Percentiles rank a stretch among this genome's conserved stretches.
Conservation (phyloP, 2,329 filamentous ascomycete species). For the Penicillium sp. region DNA sequence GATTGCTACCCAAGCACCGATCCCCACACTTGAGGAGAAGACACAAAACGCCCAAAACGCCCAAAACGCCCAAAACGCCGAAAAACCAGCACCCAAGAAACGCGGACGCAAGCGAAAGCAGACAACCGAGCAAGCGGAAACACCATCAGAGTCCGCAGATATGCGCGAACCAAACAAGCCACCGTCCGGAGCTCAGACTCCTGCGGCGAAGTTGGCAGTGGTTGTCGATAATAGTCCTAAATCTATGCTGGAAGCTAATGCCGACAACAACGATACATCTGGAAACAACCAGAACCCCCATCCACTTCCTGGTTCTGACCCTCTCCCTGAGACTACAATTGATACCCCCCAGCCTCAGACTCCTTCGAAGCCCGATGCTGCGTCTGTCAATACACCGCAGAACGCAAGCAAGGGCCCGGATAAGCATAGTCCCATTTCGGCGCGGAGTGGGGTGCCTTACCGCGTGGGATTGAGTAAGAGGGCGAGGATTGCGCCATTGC, state of each 20-base stretch:
- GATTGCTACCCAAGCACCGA: not conserved
- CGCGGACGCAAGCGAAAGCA: constrained; percentile 44
- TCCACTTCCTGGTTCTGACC: not conserved
- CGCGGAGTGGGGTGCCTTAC: constrained; percentile 40
- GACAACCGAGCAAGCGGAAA: constrained; percentile 22
- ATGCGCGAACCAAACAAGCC: not conserved
- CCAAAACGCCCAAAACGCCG: not conserved
- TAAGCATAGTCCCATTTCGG: constrained; percentile 43
- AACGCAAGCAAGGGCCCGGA: constrained; percentile 27
- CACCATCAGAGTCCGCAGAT: not conserved
- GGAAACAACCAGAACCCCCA: not conserved
- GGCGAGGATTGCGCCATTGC: constrained; percentile 48
- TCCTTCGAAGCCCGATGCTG: not conserved
- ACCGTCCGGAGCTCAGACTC: not conserved
- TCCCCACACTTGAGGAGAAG: not conserved
- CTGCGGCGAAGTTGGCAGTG: not conserved
- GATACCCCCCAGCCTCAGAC: constrained; percentile 7
- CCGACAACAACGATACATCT: not conserved
- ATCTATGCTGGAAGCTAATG: not conserved
- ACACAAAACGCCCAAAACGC: not conserved
- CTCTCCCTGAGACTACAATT: not conserved
- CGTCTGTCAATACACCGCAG: not conserved
- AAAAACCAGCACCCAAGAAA: constrained; percentile 37
- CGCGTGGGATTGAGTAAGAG: constrained; percentile 51
- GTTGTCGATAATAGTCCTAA: constrained; percentile 1